phyloP scores from a whole-genome alignment of 2,329 filamentous ascomycete genomes.

The Cercospora canescens region DNA sequence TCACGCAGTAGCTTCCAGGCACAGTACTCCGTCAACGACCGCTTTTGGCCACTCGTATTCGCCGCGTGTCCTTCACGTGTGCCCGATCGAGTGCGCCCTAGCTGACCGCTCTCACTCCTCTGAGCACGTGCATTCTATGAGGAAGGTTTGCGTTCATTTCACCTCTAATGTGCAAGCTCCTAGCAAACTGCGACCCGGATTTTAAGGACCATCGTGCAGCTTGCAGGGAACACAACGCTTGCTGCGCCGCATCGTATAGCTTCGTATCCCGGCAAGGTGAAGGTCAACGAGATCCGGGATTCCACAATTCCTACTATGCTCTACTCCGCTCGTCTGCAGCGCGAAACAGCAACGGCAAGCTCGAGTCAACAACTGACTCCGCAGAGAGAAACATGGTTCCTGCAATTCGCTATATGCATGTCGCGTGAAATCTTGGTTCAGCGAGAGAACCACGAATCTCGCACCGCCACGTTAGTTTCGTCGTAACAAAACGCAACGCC shows the following conservation, averaged over 20 bases:
- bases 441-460: no score
- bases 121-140: neutral
- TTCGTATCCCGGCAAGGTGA: no score
- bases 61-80: neutral
- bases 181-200: no score
- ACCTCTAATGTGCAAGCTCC: no score
- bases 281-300: no score
- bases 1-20: neutral
- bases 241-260: neutral
- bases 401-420: neutral
- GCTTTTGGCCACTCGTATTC: neutral
- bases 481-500: no score
- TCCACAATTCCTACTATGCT: no score
- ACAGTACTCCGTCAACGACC: neutral
- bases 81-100: no score
- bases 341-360: neutral
- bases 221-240: neutral
- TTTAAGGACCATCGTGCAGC: no score
- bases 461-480: no score
- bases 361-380: neutral
- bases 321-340: neutral
- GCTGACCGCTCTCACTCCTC: neutral
- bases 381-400: neutral
- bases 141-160: no score
- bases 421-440: no score